Conservation (phyloP, 1,284 basidiomycete genomes). For the Naganishia sp. region DNA sequence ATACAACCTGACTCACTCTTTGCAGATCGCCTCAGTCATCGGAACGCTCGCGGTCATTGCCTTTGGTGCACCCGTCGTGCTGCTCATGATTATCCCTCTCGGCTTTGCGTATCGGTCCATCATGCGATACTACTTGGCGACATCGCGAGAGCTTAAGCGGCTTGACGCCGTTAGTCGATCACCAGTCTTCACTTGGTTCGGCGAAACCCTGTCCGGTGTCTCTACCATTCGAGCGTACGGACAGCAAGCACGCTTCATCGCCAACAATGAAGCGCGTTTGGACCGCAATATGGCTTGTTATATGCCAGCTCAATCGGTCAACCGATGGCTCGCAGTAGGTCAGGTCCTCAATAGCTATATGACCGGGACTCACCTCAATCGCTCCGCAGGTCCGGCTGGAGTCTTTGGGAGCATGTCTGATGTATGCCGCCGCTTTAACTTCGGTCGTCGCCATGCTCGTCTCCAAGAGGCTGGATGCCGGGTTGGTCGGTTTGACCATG, state of each 20-base stretch:
- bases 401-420: constrained; percentile 78
- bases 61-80: constrained; percentile 75
- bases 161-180: constrained; percentile 86
- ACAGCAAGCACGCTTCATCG: constrained; percentile 71
- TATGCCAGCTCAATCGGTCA: constrained; percentile 48
- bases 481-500: constrained; percentile 86
- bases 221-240: constrained; percentile 73
- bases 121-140: constrained; percentile 87
- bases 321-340: constrained; percentile 53
- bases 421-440: constrained; percentile 70
- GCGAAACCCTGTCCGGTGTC: constrained; percentile 80
- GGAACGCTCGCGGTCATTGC: constrained; percentile 80
- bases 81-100: constrained; percentile 73
- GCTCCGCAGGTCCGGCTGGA: constrained; percentile 60
- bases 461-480: constrained; percentile 75
- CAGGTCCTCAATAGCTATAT: background rate
- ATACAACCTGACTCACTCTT: background rate
- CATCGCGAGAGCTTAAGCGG: constrained; percentile 87
- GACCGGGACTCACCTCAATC: constrained; percentile 36
- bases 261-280: constrained; percentile 71
- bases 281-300: constrained; percentile 61
- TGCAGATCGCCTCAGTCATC: constrained; percentile 55
- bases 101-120: constrained; percentile 73
- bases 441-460: constrained; percentile 72
- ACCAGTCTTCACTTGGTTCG: constrained; percentile 85